These are phyloP conservation scores for Fusarium hostae DNA, from an alignment of 2,329 filamentous ascomycete species.

Conservation along the genomic window DNA sequence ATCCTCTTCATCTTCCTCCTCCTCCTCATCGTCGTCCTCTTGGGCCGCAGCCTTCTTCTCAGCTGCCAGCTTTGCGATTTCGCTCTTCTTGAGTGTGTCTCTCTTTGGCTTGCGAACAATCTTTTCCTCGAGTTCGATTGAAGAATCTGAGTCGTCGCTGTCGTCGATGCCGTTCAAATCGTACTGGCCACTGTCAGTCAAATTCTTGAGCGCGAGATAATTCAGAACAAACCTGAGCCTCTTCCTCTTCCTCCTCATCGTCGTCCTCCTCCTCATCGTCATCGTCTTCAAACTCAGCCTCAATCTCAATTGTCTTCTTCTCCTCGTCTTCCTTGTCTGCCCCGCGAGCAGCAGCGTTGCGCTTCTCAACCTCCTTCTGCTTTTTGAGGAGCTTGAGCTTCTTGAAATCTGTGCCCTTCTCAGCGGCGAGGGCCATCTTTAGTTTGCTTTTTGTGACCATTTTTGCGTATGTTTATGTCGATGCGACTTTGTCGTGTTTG, in stretches of 20 bases:
- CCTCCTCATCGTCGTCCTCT: slow-evolving; percentile 65
- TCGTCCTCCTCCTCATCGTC: slow-evolving; percentile 53
- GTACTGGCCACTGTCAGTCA: slow-evolving; percentile 49
- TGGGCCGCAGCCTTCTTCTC: slow-evolving; percentile 36
- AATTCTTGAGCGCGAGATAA: background rate
- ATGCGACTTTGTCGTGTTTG: slow-evolving; percentile 25
- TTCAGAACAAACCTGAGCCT: slow-evolving; percentile 42
- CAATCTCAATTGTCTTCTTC: slow-evolving; percentile 51
- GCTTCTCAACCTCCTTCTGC: slow-evolving; percentile 56
- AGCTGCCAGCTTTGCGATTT: slow-evolving; percentile 37
- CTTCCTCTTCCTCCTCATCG: slow-evolving; percentile 41
- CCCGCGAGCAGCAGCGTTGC: slow-evolving; percentile 47
- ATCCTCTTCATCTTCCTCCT: slow-evolving; percentile 83
- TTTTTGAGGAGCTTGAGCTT: slow-evolving; percentile 63
- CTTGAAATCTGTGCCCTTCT: slow-evolving; percentile 65
- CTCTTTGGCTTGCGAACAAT: slow-evolving; percentile 64
- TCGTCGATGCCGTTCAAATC: slow-evolving; percentile 69
- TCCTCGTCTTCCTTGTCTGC: slow-evolving; percentile 49
- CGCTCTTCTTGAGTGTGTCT: slow-evolving; percentile 54
- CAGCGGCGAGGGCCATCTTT: slow-evolving; percentile 64
- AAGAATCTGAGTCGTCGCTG: slow-evolving; percentile 73
- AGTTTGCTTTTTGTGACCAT: slow-evolving; percentile 62
- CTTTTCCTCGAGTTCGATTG: slow-evolving; percentile 81
- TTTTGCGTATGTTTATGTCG: slow-evolving; percentile 16
- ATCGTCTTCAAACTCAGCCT: slow-evolving; percentile 48